Conservation (phyloP, 768 basidiomycete species). For the Calocybe cyanea region DNA sequence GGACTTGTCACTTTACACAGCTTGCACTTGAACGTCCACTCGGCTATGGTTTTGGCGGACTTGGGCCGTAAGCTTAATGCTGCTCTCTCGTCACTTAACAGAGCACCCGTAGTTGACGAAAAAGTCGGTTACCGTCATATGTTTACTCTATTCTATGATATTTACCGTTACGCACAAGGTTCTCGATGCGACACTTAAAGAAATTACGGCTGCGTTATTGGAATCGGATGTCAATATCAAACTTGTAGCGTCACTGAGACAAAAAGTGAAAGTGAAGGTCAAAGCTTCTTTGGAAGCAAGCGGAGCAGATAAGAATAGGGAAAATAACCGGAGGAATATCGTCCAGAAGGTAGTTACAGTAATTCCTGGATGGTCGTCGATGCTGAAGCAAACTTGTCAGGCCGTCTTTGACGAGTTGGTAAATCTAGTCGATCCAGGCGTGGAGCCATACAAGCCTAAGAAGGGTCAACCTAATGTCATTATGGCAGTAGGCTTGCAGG, state of each 20-base stretch:
- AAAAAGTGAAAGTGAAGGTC: slow-evolving; percentile 89
- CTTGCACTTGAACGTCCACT: slow-evolving; percentile 15
- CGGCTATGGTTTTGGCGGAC: slow-evolving; percentile 91
- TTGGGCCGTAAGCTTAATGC: slow-evolving; percentile 91
- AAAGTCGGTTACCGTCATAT: slow-evolving; percentile 48
- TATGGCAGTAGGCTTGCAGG: slow-evolving; percentile 97
- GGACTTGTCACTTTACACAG: slow-evolving; percentile 18
- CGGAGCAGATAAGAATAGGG: slow-evolving; percentile 68
- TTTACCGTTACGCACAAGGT: slow-evolving; percentile 48
- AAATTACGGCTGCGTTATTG: slow-evolving; percentile 89
- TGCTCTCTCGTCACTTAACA: slow-evolving; percentile 85
- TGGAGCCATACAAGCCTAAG: slow-evolving; percentile 93
- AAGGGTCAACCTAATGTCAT: slow-evolving; percentile 93
- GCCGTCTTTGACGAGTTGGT: slow-evolving; percentile 97
- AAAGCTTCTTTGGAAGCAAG: slow-evolving; percentile 71
- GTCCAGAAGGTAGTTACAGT: slow-evolving; percentile 77
- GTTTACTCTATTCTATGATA: background rate
- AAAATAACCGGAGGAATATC: slow-evolving; percentile 78
- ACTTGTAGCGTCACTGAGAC: slow-evolving; percentile 80
- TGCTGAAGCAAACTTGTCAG: slow-evolving; percentile 35
- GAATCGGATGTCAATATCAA: slow-evolving; percentile 99
- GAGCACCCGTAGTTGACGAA: slow-evolving; percentile 86
- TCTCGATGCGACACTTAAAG: slow-evolving; percentile 90
- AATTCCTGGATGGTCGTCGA: background rate
- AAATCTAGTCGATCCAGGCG: slow-evolving; percentile 89